Base-by-base conservation (phyloP, 306 rosid species). In the Datisca glomerata region DNA sequence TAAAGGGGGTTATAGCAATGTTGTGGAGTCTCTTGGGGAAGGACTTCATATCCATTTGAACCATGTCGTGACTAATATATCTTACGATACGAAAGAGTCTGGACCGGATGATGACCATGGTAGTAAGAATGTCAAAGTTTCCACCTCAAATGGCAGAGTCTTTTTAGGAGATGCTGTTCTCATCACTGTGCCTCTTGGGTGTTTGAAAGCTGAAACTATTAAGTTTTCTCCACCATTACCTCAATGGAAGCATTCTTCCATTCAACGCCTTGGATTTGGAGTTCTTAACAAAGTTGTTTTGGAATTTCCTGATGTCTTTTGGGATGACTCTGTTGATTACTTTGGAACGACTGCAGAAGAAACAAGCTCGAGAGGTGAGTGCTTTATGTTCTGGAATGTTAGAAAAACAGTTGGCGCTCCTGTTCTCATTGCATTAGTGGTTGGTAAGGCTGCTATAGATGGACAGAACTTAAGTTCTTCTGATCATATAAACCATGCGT, bases 321-420 rank as follows among this genome's bases (percentile, higher is more conserved):
- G 99, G 99, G 96, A 91, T 73, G 99, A 91, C 57, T 65, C 96
- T 1, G 87, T 91, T 52, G 99, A 91, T 66, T 91, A 91, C 75
- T 91, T 91, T 73, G 99, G 99, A 56, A 92, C 99, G 51, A 91
- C 99, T 38, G 87, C 99, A 2, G 92, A 78, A 69, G 94, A 80
- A 68, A 85, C 94, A 61, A 56, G 57, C 58, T 56, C 37, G 71
- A 78, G 99, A 51, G 99, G 99, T 27, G 78, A 85, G 63, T 91
- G 99, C 61, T 91, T 91, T 71, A 91, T 85, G 99, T 91, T 91
- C 73, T 91, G 99, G 99, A 91, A 91, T 75, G 56, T 85, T 57
- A 85, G 51, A 64, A 91, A 85, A 73, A 91, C 99, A 3, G 94
- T 75, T 11, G 94, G 99, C 41, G 94, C 99, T 71, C 99, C 99